These are phyloP conservation scores for Sporothrix luriei DNA, from an alignment of 2,329 filamentous ascomycete species.

Conservation along the genomic window DNA sequence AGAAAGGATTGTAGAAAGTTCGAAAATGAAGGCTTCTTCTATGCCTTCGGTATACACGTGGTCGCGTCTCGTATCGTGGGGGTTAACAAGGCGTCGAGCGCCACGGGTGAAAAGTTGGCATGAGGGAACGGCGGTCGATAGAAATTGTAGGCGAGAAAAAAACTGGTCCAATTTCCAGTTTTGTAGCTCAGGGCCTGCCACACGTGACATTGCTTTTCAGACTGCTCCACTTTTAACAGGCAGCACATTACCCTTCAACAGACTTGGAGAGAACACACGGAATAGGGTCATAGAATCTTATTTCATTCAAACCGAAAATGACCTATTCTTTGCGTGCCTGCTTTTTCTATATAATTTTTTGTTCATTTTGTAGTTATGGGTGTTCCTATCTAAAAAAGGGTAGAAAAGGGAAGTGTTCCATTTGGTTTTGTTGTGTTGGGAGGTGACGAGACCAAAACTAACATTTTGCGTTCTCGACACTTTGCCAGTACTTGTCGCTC, in stretches of 20 bases:
- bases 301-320: slow-evolving; percentile 3
- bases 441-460: not conserved
- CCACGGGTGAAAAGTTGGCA: not conserved
- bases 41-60: not conserved
- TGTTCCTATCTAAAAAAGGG: not conserved
- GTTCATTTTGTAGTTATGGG: not conserved
- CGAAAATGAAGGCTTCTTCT: slow-evolving; percentile 9
- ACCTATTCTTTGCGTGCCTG: not conserved
- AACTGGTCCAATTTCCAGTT: slow-evolving; percentile 12
- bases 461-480: not conserved
- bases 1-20: not conserved
- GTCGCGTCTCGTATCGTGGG: not conserved
- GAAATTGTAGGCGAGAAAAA: not conserved
- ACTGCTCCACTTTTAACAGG: not conserved
- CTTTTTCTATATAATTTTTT: slow-evolving; percentile 21
- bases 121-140: not conserved
- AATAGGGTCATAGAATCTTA: not conserved
- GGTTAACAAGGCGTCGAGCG: not conserved
- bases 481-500: not conserved
- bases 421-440: not conserved
- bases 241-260: not conserved
- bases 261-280: not conserved
- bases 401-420: not conserved
- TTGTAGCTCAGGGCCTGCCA: not conserved
- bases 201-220: slow-evolving; percentile 1